phyloP scores from a whole-genome alignment of 768 basidiomycete species.

The Sistotremastrum niveocremeum region DNA sequence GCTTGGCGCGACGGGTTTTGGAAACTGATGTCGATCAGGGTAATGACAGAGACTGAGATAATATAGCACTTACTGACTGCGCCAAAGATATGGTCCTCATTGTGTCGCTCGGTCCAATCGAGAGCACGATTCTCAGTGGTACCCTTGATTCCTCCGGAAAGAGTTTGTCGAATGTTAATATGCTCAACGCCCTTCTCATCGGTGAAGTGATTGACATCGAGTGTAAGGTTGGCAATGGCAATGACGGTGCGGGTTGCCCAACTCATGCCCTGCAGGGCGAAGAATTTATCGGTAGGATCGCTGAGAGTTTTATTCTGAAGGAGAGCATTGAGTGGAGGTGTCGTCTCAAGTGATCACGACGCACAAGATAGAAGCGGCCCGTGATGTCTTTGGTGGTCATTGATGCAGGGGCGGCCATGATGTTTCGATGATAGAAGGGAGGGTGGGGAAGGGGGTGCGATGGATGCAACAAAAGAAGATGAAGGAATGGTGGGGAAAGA shows the following conservation, averaged over 20 bases:
- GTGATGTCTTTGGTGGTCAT: conserved; percentile 46
- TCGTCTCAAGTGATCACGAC: not conserved
- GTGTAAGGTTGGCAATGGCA: conserved; percentile 38
- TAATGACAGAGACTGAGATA: conserved; percentile 2
- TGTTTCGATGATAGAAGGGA: conserved; percentile 3
- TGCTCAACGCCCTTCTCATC: conserved; percentile 46
- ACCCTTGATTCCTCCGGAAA: conserved; percentile 48
- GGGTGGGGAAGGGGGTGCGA: too few relatives aligned
- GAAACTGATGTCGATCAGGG: conserved; percentile 2
- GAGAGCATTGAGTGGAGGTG: not conserved
- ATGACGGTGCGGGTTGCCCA: conserved; percentile 59
- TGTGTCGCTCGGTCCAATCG: conserved; percentile 37
- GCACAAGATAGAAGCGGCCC: conserved; percentile 52
- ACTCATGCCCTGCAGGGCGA: conserved; percentile 55
- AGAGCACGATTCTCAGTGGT: conserved; percentile 45
- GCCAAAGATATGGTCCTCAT: conserved; percentile 53
- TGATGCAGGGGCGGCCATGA: conserved; percentile 53
- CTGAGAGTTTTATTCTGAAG: conserved; percentile 56
- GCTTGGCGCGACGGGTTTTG: conserved; percentile 16
- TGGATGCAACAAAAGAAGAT: too few relatives aligned
- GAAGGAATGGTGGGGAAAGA: too few relatives aligned
- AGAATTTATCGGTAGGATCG: conserved; percentile 47
- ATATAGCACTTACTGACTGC: conserved; percentile 21
- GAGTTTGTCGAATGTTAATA: conserved; percentile 45
- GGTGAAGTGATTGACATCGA: conserved; percentile 50